Conservation (phyloP, 2,329 filamentous ascomycete species). For the Pseudocercospora musae region DNA sequence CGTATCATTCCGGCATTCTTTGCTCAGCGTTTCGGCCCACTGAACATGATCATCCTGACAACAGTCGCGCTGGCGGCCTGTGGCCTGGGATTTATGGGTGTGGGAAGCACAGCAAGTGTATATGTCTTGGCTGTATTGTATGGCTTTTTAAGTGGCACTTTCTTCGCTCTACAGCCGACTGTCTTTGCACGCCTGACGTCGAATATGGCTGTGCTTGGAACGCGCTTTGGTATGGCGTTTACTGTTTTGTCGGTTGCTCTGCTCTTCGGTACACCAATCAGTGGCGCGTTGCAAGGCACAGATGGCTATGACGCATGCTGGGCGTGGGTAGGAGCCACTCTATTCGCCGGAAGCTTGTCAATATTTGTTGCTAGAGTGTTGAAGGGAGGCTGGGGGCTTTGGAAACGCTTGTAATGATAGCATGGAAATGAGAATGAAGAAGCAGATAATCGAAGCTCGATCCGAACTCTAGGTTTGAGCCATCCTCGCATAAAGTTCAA, state of each 20-base stretch:
- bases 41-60: conserved; percentile 52
- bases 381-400: not conserved
- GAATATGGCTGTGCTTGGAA: conserved; percentile 7
- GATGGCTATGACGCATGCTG: conserved; percentile 5
- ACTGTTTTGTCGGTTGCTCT: conserved; percentile 8
- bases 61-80: conserved; percentile 20
- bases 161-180: conserved; percentile 21
- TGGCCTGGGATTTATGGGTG: conserved; percentile 4
- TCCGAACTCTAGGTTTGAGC: not conserved
- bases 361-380: conserved; percentile 1
- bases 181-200: conserved; percentile 20
- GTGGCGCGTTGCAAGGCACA: conserved; percentile 4
- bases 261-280: conserved; percentile 8
- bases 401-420: not conserved
- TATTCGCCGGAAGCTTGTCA: not conserved
- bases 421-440: not conserved
- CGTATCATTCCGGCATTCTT: conserved; percentile 56
- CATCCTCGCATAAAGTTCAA: too few species aligned
- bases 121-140: conserved; percentile 6
- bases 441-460: not conserved
- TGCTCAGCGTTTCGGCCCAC: conserved; percentile 53
- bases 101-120: not conserved
- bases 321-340: not conserved
- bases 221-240: conserved; percentile 13
- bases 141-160: conserved; percentile 23